Base-by-base conservation (phyloP, 352 stramenopile species). In the Phytophthora quininea region DNA sequence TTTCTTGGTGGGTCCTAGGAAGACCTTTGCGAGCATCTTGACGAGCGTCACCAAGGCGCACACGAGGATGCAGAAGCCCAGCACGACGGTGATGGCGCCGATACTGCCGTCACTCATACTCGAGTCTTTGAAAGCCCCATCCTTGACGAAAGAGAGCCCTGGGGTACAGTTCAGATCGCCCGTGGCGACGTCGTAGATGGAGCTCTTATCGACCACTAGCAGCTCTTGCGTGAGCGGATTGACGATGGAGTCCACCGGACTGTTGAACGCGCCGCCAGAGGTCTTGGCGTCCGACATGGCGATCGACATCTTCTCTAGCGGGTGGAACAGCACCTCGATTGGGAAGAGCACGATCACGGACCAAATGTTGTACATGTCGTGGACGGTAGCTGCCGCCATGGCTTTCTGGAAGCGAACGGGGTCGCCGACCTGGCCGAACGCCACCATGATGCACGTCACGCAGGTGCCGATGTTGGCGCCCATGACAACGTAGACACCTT, bases 311-410 rank as follows among this genome's bases (percentile, higher is more conserved):
- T 69, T 45, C 54, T 84, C 71, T 4, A 93, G 68, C 11, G 79
- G 80, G 37, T 74, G 69, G 30, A 75, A 80, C 30, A 80, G 33
- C 12, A 80, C 30, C 54, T 93, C 85, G 30, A 92, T n/a, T 27
- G 85, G 85, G 62, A 93, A 79, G 19, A 90, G 64, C 15, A 90
- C 67, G 49, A 76, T 46, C 8, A 91, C 77, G 15, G 81, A 86
- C 57, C 91, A 75, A 32, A 94, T 90, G 75, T 97, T 97, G 82
- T 96, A 97, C 69, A 82, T 82, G 62, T 82, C 74, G 60, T 82
- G 71, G 30, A 79, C 67, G 0, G 67, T 77, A 0, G 74, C 74
- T 14, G 70, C 74, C 0, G 67, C 74, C 70, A 86, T 76, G 4
- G 74, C 79, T 24, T 74, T 71, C 48, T 89, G 71, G 54, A 90